Base-by-base conservation (phyloP, 345 rosid genomes). In the Syzygium aqueum region DNA sequence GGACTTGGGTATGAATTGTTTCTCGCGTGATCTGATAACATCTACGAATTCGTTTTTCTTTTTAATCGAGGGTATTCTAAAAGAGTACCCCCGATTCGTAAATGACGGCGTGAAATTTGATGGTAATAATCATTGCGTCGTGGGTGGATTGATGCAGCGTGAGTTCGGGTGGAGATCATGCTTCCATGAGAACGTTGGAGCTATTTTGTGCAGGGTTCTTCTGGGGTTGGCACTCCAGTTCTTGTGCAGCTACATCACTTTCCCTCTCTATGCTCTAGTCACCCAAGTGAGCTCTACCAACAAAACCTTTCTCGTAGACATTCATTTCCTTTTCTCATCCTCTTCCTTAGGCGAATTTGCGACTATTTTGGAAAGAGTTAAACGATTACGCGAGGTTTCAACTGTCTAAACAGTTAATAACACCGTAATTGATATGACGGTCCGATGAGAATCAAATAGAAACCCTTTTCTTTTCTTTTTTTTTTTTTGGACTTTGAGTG, bases 201-300 rank as follows among this genome's bases (percentile, higher is more conserved):
- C 86, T 8, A 88, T 84, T 57, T 8, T 92, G 57, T 54, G 50
- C 2, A 91, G 94, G 84, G 92, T 93, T 3, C 7, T 89, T 15
- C 90, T 89, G 17, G 94, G 93, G 11, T 17, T 93, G 43, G 87
- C 87, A 52, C 91, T 93, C 22, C 96, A 91, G 83, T 78, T 94
- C 87, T 50, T 94, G 2, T 94, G 96, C 87, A 94, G 94, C 88
- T 93, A 92, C 51, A 93, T 92, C 67, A 93, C 94, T 19, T 94
- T 94, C 84, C 95, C 95, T 85, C 95, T 94, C 22, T 92, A 94
- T 78, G 89, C 93, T 13, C 83, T 94, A 85, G 94, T 93, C 5
- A 94, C 95, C 7, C 95, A 94, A 37, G 94, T 92, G 52, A 93
- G 94, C 90, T 67, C 78, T 30, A 67, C 25, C 46, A 33, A 33